These are phyloP conservation scores for Haplosporangium gracile DNA, from an alignment of 192 early-diverging fungal species.

Conservation along the genomic window DNA sequence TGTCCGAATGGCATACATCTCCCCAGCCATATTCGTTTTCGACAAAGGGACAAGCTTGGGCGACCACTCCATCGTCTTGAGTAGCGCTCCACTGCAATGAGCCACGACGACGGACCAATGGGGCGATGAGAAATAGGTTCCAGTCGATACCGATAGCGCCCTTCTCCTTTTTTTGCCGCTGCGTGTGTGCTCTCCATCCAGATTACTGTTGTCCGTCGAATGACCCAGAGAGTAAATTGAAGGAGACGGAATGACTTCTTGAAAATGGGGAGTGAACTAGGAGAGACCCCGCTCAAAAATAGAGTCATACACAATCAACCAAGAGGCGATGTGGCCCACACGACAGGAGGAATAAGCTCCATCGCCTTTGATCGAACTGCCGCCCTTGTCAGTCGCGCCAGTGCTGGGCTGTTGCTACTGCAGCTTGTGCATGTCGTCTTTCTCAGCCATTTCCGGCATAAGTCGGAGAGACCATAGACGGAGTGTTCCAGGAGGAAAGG, in stretches of 20 bases:
- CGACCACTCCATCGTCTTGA: neutral
- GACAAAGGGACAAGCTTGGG: neutral
- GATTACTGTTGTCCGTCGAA: constrained; percentile 4
- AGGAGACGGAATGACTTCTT: neutral
- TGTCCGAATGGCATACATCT: neutral
- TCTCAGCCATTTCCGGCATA: neutral
- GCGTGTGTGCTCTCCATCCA: neutral
- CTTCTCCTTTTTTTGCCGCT: constrained; percentile 1
- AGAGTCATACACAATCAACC: neutral
- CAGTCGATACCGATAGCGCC: neutral
- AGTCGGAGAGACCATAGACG: neutral
- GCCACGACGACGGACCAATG: neutral
- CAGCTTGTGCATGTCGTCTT: neutral
- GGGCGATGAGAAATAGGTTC: neutral
- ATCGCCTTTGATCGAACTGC: neutral
- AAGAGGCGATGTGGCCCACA: neutral
- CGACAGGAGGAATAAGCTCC: neutral
- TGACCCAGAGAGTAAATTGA: neutral
- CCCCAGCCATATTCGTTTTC: neutral
- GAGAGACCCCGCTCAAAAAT: neutral
- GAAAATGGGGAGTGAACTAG: neutral
- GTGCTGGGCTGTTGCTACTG: neutral
- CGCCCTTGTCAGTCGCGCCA: neutral
- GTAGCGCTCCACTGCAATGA: neutral
- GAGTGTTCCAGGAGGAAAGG: neutral